Percentiles rank a stretch among this genome's conserved stretches.
phyloP scores from a whole-genome alignment of 1,284 basidiomycete genomes.

The Ceratobasidium sp. region DNA sequence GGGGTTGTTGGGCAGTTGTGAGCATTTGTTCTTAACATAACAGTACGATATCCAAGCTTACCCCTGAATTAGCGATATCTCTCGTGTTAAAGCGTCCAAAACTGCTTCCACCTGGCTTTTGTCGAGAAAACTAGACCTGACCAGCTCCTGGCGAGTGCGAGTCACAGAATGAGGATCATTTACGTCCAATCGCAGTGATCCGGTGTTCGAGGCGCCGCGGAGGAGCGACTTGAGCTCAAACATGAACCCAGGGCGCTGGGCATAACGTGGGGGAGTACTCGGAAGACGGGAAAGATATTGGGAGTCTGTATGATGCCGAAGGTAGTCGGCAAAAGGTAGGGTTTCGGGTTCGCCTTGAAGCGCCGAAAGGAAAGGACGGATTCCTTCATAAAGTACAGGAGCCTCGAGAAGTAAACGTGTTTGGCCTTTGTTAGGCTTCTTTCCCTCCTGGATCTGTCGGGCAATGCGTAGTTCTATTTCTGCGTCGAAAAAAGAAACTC shows the following conservation, averaged over 20 bases:
- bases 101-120: conserved; percentile 76
- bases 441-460: conserved; percentile 55
- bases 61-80: conserved; percentile 78
- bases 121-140: conserved; percentile 66
- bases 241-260: conserved; percentile 63
- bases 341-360: conserved; percentile 65
- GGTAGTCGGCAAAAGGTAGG: conserved; percentile 68
- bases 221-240: conserved; percentile 66
- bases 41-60: conserved; percentile 56
- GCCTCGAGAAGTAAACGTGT: conserved; percentile 65
- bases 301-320: conserved; percentile 59
- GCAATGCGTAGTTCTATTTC: conserved; percentile 63
- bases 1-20: background rate
- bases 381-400: conserved; percentile 70
- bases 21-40: conserved; percentile 14
- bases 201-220: conserved; percentile 43
- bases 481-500: conserved; percentile 68
- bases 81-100: conserved; percentile 69
- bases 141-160: conserved; percentile 61
- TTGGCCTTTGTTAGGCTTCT: conserved; percentile 32
- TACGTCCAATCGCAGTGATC: conserved; percentile 56
- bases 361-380: conserved; percentile 72
- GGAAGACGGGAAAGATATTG: conserved; percentile 54
- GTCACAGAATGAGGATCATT: conserved; percentile 59
- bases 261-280: conserved; percentile 66